Evolutionary conservation across 768 basidiomycete genomes (phyloP), one percentile per base, ranked within the genome.

Genomic region (Trametes cubensis): DNA sequence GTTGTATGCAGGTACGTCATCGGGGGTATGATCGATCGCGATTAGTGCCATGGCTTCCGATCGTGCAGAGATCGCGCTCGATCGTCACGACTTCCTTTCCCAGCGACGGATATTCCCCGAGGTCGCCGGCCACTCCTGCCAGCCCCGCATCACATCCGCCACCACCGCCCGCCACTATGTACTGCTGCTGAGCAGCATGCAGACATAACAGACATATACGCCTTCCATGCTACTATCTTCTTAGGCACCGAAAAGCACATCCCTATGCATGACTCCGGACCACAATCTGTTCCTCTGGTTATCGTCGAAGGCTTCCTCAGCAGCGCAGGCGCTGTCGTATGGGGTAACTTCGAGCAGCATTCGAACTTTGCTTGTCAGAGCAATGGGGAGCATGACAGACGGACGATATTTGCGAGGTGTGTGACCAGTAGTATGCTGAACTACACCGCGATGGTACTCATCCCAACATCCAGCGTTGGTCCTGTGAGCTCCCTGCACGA

Each of bases 401-500:
- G 71, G 49, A 67, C 69, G 18, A 71, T 76, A 26, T 72, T 76
- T 54, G 72, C 71, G 1, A 70, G 68, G 75, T 74, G 39, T 42
- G 73, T 55, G 0, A 34, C 28, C 7, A 15, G 25, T 10, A 26
- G 3, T 17, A 59, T 11, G 4, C 26, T 50, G 28, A 38, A 44
- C 17, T 52, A 25, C n/a, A 25, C n/a, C 45, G n/a, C 26, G 38
- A 25, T 6, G 25, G 63, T 62, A 3, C 62, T 73, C 18, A 53
- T 20, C 10, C 2, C 11, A 10, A 26, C 28, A 6, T 13, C 23
- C 6, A 83, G 82, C 50, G 77, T 81, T 6, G 82, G 82, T 1
- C 80, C 81, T 26, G 80, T 81, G 39, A 82, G 82, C 68, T 82
- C 81, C 1, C 62, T 84, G 48, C 82, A 83, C 58, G 83, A 84